A percentile compares a stretch with the other conserved stretches of the same genome.
These are phyloP conservation scores for Mycena rebaudengoi DNA, from an alignment of 768 basidiomycete species.

Conservation along the genomic window DNA sequence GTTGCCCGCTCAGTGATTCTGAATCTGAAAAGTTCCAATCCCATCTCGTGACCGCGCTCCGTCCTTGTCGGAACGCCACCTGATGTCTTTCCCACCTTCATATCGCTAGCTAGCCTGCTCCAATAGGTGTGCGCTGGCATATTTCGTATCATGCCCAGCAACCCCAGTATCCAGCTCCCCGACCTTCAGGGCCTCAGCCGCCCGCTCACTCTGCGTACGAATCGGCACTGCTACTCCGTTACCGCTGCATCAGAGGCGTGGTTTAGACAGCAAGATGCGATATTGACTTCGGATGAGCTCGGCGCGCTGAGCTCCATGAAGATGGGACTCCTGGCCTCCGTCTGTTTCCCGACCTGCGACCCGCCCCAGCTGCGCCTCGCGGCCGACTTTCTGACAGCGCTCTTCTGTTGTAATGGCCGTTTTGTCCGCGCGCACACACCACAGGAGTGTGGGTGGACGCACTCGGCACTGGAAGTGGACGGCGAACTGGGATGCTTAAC, in stretches of 20 bases:
- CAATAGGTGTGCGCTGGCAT: too few species aligned
- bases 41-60: too few species aligned
- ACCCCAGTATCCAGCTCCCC: constrained; percentile 51
- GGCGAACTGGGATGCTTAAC: constrained; percentile 20
- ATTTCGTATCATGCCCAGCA: constrained; percentile 21
- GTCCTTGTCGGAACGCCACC: too few species aligned
- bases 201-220: constrained; percentile 48
- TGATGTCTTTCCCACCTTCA: too few species aligned
- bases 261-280: constrained; percentile 33
- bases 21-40: too few species aligned
- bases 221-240: constrained; percentile 44
- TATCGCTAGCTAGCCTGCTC: too few species aligned
- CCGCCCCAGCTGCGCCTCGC: constrained; percentile 61
- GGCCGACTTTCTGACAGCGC: constrained; percentile 57
- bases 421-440: constrained; percentile 25
- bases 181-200: constrained; percentile 46
- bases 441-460: constrained; percentile 29
- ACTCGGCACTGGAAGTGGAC: too few species aligned
- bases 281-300: constrained; percentile 38
- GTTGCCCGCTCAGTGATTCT: too few species aligned
- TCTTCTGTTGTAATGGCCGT: constrained; percentile 47
- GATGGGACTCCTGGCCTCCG: constrained; percentile 61
- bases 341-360: constrained; percentile 69
- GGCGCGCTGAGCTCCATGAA: constrained; percentile 41
- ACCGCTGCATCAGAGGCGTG: constrained; percentile 43